A percentile compares a stretch with the other conserved stretches of the same genome.
These are phyloP conservation scores for Penicillium lagena DNA, from an alignment of 495 filamentous ascomycete species.

Conservation along the genomic window DNA sequence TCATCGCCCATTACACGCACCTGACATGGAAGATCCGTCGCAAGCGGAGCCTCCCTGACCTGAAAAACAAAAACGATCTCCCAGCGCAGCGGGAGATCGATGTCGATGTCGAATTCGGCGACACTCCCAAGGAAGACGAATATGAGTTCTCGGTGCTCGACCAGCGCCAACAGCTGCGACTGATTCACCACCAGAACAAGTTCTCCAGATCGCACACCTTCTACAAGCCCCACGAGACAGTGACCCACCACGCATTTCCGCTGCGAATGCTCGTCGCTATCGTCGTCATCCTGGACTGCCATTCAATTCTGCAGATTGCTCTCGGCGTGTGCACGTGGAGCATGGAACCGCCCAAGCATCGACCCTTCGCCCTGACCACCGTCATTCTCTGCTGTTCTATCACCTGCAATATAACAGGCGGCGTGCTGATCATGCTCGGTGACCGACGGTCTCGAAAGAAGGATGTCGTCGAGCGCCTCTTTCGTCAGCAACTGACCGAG, in stretches of 20 bases:
- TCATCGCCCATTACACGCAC: conserved; percentile 60
- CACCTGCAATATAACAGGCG: conserved; percentile 62
- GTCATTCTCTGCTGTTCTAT: conserved; percentile 75
- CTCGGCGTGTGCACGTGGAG: conserved; percentile 70
- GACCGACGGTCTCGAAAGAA: conserved; percentile 71
- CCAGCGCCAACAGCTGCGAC: conserved; percentile 51
- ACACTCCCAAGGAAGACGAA: conserved; percentile 29
- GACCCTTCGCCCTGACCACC: conserved; percentile 65
- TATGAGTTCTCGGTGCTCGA: conserved; percentile 55
- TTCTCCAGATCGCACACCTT: conserved; percentile 74
- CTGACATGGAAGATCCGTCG: conserved; percentile 65
- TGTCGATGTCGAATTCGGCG: conserved; percentile 38
- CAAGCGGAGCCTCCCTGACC: conserved; percentile 52
- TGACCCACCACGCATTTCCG: conserved; percentile 73
- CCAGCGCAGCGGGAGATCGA: conserved; percentile 44
- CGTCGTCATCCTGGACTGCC: conserved; percentile 67
- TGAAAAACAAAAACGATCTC: conserved; percentile 68
- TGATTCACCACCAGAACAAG: conserved; percentile 68
- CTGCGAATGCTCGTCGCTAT: conserved; percentile 62
- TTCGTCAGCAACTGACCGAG: conserved; percentile 64
- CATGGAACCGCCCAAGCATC: conserved; percentile 50
- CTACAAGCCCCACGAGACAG: conserved; percentile 79
- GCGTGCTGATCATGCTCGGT: conserved; percentile 65
- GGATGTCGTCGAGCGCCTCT: conserved; percentile 69
- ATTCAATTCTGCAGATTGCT: conserved; percentile 67